phyloP scores from a whole-genome alignment of 768 basidiomycete genomes.

The Tricholoma matsutake region DNA sequence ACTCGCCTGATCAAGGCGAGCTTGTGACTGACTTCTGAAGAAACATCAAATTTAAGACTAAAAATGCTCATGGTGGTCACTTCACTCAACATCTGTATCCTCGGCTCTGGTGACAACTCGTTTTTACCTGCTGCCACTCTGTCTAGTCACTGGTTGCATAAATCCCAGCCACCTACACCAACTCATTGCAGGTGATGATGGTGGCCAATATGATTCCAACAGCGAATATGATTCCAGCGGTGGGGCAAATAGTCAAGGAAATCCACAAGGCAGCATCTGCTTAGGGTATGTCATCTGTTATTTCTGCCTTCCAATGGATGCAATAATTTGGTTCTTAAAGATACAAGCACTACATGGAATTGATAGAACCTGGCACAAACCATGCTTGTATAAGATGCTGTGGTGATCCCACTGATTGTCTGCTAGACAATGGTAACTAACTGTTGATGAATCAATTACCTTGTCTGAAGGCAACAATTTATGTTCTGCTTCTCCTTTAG shows the following conservation, averaged over 20 bases:
- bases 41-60: slow-evolving; percentile 39
- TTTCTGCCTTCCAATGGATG: neutral
- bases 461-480: neutral
- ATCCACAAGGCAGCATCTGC: slow-evolving; percentile 48
- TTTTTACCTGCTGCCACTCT: neutral
- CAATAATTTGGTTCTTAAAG: neutral
- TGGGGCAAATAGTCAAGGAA: slow-evolving; percentile 43
- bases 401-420: slow-evolving; percentile 48
- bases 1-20: slow-evolving; percentile 38
- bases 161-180: slow-evolving; percentile 36
- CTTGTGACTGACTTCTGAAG: slow-evolving; percentile 47
- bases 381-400: slow-evolving; percentile 57
- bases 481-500: neutral
- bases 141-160: slow-evolving; percentile 52
- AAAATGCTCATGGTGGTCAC: slow-evolving; percentile 26
- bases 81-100: slow-evolving; percentile 12
- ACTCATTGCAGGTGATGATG: slow-evolving; percentile 42
- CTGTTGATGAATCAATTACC: neutral
- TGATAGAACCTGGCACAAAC: slow-evolving; percentile 46
- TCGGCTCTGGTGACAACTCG: neutral
- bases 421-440: slow-evolving; percentile 40
- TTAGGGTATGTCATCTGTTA: neutral
- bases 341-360: neutral
- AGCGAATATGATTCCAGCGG: slow-evolving; percentile 59
- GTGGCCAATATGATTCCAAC: slow-evolving; percentile 59